These are phyloP conservation scores for Didymella pinodella DNA, from an alignment of 2,329 filamentous ascomycete genomes.

Conservation along the genomic window DNA sequence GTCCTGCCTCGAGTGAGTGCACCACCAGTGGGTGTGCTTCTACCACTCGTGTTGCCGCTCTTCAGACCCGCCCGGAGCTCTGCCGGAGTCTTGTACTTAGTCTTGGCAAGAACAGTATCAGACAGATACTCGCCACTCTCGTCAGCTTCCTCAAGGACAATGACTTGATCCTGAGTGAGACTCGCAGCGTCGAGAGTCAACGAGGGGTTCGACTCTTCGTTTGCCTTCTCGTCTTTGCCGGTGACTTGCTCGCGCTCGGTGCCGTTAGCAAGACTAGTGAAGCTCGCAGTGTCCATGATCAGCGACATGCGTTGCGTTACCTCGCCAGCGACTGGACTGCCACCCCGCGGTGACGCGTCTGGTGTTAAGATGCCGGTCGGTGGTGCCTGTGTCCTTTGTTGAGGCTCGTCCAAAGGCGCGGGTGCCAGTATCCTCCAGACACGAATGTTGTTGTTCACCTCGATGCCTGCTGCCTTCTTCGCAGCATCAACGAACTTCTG, in stretches of 20 bases:
- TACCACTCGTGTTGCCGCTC: conserved; percentile 63
- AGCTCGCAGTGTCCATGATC: conserved; percentile 68
- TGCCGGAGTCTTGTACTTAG: conserved; percentile 53
- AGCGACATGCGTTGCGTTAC: conserved; percentile 56
- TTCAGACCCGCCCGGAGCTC: conserved; percentile 28
- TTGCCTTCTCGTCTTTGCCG: conserved; percentile 72
- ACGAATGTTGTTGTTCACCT: conserved; percentile 75
- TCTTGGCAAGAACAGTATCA: conserved; percentile 54
- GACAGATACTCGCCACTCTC: conserved; percentile 63
- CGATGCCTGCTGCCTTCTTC: conserved; percentile 74
- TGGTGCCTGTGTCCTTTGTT: conserved; percentile 33
- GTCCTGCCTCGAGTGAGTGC: conserved; percentile 75
- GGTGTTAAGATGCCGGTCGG: conserved; percentile 55
- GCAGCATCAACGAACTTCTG: conserved; percentile 78
- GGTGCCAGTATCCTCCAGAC: conserved; percentile 72
- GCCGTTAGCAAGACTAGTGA: conserved; percentile 68
- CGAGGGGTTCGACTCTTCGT: conserved; percentile 79
- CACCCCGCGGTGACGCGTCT: conserved; percentile 54
- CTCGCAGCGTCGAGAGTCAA: conserved; percentile 71
- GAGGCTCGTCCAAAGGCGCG: conserved; percentile 46
- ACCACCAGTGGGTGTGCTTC: conserved; percentile 72
- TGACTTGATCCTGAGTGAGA: conserved; percentile 74
- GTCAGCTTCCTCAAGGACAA: conserved; percentile 84
- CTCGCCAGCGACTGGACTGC: conserved; percentile 48
- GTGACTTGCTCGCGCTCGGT: conserved; percentile 71